Base-by-base conservation (phyloP, 805 yeast species). In the Torulaspora maleeae region DNA sequence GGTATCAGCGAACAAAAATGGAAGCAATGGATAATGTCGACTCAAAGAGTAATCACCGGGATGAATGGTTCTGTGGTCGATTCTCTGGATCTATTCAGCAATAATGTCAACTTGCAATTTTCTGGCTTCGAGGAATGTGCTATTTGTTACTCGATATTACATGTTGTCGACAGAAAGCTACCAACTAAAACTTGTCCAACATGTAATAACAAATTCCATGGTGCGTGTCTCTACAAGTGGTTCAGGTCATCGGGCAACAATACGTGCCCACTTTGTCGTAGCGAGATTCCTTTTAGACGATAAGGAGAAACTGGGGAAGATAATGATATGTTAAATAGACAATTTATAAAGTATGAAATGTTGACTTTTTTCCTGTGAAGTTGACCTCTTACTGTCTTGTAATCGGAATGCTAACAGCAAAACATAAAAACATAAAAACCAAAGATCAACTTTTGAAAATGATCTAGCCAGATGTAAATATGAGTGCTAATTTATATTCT, bases 71-170 rank as follows among this genome's bases (percentile, higher is more conserved):
- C 88, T 13, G 68, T 68, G 10, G 48, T 76, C 54, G 72, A 75
- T 43, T 67, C 73, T 12, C 49, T 71, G 42, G 72, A 69, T 38
- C 59, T 68, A 28, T 68, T 71, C 45, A 56, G 69, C 39, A 80
- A 79, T 54, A 87, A 91, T 57, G 89, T 88, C 42, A 77, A 79
- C 44, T 73, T 86, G 55, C 95, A 90, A 61, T 90, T 95, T 64
- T 85, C 90, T 7, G 96, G 96, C 0, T 89, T 87, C 53, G 96
- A 88, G 58, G 98, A 91, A 49, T 93, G 99, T 75, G 95, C 98
- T 2, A 89, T 93, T 54, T 93, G 99, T 64, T 93, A 93, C 64
- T 85, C 95, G 12, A 83, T 91, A 45, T 69, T 93, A 52, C 95
- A 90, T 60, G 75, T 75, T 11, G 89, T 85, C 50, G 96, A 89